Percentiles rank a stretch among this genome's conserved stretches.
These are phyloP conservation scores for Flaveria ramosissima DNA, from an alignment of 129 eudicot species.

Conservation along the genomic window DNA sequence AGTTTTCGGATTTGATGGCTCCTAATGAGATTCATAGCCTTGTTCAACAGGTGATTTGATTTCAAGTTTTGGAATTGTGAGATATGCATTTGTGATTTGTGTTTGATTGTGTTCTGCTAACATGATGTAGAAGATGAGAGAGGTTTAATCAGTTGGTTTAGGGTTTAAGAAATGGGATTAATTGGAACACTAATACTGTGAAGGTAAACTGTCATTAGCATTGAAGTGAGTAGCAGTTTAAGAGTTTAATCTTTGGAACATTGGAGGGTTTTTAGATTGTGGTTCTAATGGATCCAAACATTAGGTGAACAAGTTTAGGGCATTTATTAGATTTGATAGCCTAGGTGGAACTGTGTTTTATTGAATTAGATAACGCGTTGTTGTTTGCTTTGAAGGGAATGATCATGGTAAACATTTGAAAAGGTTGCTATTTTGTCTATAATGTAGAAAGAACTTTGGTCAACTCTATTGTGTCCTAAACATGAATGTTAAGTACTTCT, in stretches of 20 bases:
- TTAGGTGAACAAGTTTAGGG: too few species aligned
- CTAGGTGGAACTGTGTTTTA: too few species aligned
- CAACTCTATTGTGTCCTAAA: not conserved
- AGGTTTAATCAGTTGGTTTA: not conserved
- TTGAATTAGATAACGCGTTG: too few species aligned
- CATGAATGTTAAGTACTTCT: not conserved
- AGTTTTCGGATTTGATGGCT: slow-evolving; percentile 70
- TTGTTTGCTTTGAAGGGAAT: too few species aligned
- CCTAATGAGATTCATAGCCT: slow-evolving; percentile 73
- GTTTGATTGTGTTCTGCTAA: too few species aligned
- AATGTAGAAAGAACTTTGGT: too few species aligned
- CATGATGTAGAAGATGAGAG: not conserved
- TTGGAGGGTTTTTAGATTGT: too few species aligned
- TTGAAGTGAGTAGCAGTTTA: not conserved
- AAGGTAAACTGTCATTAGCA: not conserved
- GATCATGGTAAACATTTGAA: too few species aligned
- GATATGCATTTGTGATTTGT: not conserved
- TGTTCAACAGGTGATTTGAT: slow-evolving; percentile 63
- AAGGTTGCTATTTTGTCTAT: too few species aligned
- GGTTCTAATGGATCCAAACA: too few species aligned
- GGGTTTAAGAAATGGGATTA: not conserved
- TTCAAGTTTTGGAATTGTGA: not conserved
- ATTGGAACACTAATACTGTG: not conserved
- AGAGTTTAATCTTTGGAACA: too few species aligned
- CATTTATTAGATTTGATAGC: too few species aligned